Evolutionary conservation across 805 yeast species (phyloP).

Genomic region (Debaryomyces castellii): DNA sequence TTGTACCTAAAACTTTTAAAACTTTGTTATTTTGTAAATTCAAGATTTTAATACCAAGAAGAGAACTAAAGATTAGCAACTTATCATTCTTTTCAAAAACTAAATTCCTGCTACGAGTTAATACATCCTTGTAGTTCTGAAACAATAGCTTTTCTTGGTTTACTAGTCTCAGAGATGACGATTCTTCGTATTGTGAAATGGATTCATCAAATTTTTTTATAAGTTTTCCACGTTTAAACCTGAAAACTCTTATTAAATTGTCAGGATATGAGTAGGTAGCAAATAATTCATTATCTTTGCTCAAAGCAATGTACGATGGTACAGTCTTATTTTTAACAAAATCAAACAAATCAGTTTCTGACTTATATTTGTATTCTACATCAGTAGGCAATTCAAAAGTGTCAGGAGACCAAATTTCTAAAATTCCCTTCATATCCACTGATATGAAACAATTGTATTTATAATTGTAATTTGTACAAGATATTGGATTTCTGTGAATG

Average conservation of each 20-base stretch:
- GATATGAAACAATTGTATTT: constrained; percentile 18
- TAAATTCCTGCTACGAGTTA: constrained; percentile 1
- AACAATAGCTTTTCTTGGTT: constrained; percentile 3
- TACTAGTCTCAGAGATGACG: neutral
- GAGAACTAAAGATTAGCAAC: constrained; percentile 8
- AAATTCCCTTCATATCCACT: constrained; percentile 17
- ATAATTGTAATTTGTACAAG: constrained; percentile 9
- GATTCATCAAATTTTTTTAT: constrained; percentile 9
- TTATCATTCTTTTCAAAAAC: constrained; percentile 9
- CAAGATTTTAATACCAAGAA: constrained; percentile 10
- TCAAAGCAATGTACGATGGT: constrained; percentile 18
- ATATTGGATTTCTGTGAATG: constrained; percentile 13
- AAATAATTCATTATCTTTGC: constrained; percentile 24
- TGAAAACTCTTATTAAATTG: constrained; percentile 28
- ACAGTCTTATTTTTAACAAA: constrained; percentile 28
- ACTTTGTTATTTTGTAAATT: constrained; percentile 9
- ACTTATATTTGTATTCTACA: constrained; percentile 30
- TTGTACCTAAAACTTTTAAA: constrained; percentile 9
- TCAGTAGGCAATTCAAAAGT: constrained; percentile 7
- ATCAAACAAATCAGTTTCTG: constrained; percentile 37
- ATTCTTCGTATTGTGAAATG: constrained; percentile 2
- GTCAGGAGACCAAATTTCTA: constrained; percentile 20
- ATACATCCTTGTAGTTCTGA: neutral
- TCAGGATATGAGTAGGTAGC: constrained; percentile 31
- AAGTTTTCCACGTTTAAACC: constrained; percentile 31